Evolutionary conservation across 768 basidiomycete species (phyloP).

Genomic region (Aureoboletus auriporus): DNA sequence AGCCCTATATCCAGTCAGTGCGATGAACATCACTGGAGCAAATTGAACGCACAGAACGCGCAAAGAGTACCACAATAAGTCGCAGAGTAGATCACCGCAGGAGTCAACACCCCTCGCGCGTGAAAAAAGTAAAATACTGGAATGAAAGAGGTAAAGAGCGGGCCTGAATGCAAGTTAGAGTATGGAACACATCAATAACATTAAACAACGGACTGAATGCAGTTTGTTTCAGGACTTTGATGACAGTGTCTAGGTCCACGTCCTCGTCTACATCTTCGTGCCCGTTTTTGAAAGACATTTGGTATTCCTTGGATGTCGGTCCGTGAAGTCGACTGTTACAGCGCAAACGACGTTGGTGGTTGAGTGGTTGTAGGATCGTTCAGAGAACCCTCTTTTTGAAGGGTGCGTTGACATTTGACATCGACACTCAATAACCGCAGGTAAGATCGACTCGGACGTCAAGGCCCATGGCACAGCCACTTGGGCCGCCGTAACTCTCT

Average conservation of each 20-base stretch:
- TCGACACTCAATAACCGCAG: too few species aligned
- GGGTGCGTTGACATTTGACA: too few species aligned
- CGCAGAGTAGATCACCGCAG: constrained; percentile 46
- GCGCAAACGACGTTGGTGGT: too few species aligned
- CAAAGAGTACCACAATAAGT: constrained; percentile 59
- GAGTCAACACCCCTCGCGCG: constrained; percentile 48
- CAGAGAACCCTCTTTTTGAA: too few species aligned
- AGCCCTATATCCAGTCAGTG: constrained; percentile 44
- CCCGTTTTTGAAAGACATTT: constrained; percentile 4
- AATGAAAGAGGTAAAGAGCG: constrained; percentile 79
- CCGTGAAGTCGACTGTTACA: too few species aligned
- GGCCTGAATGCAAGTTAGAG: constrained; percentile 44
- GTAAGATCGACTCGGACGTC: too few species aligned
- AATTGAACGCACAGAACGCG: constrained; percentile 56
- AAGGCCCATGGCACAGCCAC: too few species aligned
- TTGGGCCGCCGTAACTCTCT: too few species aligned
- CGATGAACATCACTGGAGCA: neutral
- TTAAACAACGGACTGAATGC: constrained; percentile 60
- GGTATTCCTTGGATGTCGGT: too few species aligned
- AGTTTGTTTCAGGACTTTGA: constrained; percentile 77
- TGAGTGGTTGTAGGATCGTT: too few species aligned
- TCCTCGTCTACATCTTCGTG: constrained; percentile 49
- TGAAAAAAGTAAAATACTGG: constrained; percentile 78
- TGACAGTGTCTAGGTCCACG: constrained; percentile 71
- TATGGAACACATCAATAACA: neutral